These are phyloP conservation scores for Xylariaceae sp. DNA, from an alignment of 2,329 filamentous ascomycete species.

Conservation along the genomic window DNA sequence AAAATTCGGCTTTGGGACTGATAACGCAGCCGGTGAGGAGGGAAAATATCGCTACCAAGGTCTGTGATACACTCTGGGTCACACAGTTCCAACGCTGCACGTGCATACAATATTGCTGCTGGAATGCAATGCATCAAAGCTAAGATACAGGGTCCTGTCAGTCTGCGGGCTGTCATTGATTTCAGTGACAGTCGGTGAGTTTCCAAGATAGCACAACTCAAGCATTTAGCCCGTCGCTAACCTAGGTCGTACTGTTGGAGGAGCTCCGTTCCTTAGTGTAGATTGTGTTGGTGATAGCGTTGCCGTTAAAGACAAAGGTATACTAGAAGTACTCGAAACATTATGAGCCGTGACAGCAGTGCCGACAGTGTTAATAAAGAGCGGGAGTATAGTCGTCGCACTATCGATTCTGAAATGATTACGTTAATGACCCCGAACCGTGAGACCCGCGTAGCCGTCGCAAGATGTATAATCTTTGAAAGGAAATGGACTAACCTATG, in stretches of 20 bases:
- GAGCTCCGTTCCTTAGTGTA: no score
- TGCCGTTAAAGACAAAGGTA: no score
- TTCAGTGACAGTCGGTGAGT: not conserved
- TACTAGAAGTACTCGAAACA: no score
- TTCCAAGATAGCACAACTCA: not conserved
- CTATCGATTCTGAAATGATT: constrained; percentile 6
- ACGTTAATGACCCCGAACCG: not conserved
- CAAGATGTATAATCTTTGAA: no score
- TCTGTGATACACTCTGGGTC: constrained; percentile 11
- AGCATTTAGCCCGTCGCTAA: no score
- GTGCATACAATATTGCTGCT: constrained; percentile 13
- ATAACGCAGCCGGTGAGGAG: constrained; percentile 13
- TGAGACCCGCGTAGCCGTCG: constrained; percentile 9
- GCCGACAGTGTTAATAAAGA: not conserved
- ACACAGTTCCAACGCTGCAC: constrained; percentile 16
- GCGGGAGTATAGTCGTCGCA: not conserved
- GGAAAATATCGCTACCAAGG: constrained; percentile 17
- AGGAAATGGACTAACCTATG: no score
- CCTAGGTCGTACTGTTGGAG: no score
- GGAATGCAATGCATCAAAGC: constrained; percentile 22
- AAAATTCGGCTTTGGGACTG: constrained; percentile 12
- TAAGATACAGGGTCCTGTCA: constrained; percentile 1
- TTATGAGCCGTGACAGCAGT: no score
- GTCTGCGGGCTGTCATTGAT: not conserved
- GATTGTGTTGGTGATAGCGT: no score